These are phyloP conservation scores for Aspergillus awamori DNA, from an alignment of 2,329 filamentous ascomycete genomes.

Conservation along the genomic window DNA sequence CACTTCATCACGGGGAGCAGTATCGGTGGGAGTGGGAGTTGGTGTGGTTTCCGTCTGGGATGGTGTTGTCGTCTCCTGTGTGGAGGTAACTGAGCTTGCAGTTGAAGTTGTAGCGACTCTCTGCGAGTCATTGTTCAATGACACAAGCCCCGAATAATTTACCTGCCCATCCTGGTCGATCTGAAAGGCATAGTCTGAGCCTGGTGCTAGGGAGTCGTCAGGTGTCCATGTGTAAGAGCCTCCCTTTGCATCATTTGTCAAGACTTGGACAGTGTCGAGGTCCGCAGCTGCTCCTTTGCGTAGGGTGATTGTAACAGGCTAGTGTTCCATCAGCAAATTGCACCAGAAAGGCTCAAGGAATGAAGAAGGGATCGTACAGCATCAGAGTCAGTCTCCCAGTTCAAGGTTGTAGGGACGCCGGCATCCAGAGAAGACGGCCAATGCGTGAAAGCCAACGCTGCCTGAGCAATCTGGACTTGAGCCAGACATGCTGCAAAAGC, in stretches of 20 bases:
- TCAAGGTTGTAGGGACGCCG: conserved; percentile 54
- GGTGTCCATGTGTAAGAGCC: conserved; percentile 58
- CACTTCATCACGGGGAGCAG: conserved; percentile 15
- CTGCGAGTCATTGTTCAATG: conserved; percentile 38
- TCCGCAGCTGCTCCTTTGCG: conserved; percentile 55
- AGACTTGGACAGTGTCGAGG: conserved; percentile 53
- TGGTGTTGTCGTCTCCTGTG: neutral
- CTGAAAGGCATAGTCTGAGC: conserved; percentile 60
- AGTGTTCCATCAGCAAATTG: conserved; percentile 19
- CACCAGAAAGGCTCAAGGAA: neutral
- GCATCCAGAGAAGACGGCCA: conserved; percentile 52
- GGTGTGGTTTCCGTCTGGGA: neutral
- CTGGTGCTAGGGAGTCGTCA: conserved; percentile 45
- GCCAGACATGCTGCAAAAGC: conserved; percentile 48
- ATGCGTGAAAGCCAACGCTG: conserved; percentile 55
- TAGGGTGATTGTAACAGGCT: conserved; percentile 60
- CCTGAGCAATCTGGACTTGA: conserved; percentile 51
- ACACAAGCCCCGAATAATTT: conserved; percentile 62
- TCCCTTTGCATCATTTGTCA: conserved; percentile 51
- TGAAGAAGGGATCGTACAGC: conserved; percentile 27
- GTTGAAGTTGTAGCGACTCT: neutral
- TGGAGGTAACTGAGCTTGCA: neutral
- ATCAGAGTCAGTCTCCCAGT: conserved; percentile 51
- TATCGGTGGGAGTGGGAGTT: conserved; percentile 17
- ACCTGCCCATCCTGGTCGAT: conserved; percentile 55